Conservation (phyloP, 768 basidiomycete species). For the Leccinellum luteum region DNA sequence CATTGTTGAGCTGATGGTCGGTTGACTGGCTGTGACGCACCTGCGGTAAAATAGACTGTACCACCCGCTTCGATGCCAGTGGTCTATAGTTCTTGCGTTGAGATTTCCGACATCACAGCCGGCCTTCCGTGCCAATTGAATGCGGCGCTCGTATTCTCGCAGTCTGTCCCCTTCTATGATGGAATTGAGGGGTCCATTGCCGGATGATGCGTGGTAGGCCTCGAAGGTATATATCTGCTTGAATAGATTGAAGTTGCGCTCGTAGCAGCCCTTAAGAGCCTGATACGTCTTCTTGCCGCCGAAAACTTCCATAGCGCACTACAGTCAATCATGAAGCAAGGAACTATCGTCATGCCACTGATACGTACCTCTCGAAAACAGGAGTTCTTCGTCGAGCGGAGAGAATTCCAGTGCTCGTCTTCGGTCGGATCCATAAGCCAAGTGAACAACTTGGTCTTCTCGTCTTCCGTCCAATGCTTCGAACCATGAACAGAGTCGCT, state of each 20-base stretch:
- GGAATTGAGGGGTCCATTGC: conserved; percentile 38
- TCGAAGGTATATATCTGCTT: conserved; percentile 80
- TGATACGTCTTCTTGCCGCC: conserved; percentile 78
- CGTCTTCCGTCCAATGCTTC: conserved; percentile 84
- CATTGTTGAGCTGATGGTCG: background rate
- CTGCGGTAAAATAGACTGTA: conserved; percentile 70
- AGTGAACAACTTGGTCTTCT: conserved; percentile 72
- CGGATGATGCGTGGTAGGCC: conserved; percentile 36
- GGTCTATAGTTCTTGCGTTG: conserved; percentile 69
- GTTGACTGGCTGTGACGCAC: conserved; percentile 32
- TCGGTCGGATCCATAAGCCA: conserved; percentile 74
- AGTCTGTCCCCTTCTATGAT: conserved; percentile 62
- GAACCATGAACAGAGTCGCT: conserved; percentile 53
- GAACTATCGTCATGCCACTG: background rate
- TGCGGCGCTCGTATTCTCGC: conserved; percentile 68
- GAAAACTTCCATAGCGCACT: conserved; percentile 75
- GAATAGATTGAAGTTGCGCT: conserved; percentile 82
- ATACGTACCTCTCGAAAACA: conserved; percentile 69
- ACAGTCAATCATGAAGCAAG: conserved; percentile 5
- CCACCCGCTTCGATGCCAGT: conserved; percentile 79
- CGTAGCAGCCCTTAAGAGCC: conserved; percentile 81
- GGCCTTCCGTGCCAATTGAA: conserved; percentile 61
- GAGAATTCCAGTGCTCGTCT: conserved; percentile 76
- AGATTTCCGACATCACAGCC: conserved; percentile 73
- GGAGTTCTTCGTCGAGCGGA: conserved; percentile 78